Conservation (phyloP, 352 stramenopile species). For the Albugo candida region DNA sequence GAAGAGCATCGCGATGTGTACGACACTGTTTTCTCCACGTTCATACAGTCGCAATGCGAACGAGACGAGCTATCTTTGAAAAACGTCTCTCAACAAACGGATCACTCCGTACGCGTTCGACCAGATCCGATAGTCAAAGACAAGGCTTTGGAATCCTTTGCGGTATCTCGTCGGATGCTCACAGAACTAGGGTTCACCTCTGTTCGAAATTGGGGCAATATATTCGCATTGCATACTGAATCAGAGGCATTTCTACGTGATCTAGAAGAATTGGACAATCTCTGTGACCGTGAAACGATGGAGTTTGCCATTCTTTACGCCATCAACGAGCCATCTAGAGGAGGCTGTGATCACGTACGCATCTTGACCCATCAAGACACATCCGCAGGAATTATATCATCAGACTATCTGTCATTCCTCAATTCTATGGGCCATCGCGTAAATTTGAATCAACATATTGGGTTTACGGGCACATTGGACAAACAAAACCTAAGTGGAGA, state of each 20-base stretch:
- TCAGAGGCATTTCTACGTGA: constrained; percentile 36
- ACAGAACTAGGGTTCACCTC: constrained; percentile 66
- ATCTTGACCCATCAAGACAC: constrained; percentile 28
- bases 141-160: constrained; percentile 35
- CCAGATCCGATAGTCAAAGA: constrained; percentile 29
- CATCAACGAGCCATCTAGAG: constrained; percentile 36
- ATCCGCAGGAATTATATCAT: constrained; percentile 17
- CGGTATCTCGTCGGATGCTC: constrained; percentile 64
- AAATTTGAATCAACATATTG: constrained; percentile 16
- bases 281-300: constrained; percentile 59
- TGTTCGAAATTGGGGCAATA: constrained; percentile 63
- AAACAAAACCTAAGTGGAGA: constrained; percentile 18
- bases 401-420: constrained; percentile 61
- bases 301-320: constrained; percentile 65
- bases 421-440: constrained; percentile 42
- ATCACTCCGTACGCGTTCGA: not conserved
- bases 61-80: constrained; percentile 20
- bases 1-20: constrained; percentile 46
- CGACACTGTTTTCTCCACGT: constrained; percentile 43
- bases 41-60: constrained; percentile 37
- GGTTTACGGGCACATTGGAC: constrained; percentile 25
- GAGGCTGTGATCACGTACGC: constrained; percentile 56
- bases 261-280: constrained; percentile 48
- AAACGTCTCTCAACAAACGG: not conserved
- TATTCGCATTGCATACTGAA: constrained; percentile 55